Evolutionary conservation across 257 asterid species (phyloP).

Genomic region (Echites panduratus): DNA sequence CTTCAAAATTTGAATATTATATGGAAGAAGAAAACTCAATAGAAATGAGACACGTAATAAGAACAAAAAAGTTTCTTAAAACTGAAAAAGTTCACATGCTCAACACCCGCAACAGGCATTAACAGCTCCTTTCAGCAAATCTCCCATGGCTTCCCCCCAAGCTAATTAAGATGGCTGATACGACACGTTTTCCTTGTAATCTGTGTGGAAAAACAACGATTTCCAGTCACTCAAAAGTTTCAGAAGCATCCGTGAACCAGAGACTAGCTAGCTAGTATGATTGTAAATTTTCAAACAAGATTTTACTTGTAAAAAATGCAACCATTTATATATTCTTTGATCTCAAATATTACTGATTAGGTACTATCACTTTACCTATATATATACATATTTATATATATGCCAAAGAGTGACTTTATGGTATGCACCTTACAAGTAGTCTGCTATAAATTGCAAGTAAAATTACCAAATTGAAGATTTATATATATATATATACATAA

Average conservation of each 20-base stretch:
- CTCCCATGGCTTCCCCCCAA: neutral
- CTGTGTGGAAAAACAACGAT: neutral
- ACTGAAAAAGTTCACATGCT: constrained; percentile 45
- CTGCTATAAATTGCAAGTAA: neutral
- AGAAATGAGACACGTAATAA: constrained; percentile 19
- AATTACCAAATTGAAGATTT: neutral
- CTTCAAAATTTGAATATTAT: neutral
- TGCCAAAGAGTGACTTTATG: too few relatives aligned
- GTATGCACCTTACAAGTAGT: too few relatives aligned
- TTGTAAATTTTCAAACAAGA: too few relatives aligned
- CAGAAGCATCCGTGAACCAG: constrained; percentile 36
- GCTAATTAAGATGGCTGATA: constrained; percentile 13
- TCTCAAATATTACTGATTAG: too few relatives aligned
- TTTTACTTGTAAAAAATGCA: too few relatives aligned
- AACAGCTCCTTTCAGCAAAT: neutral
- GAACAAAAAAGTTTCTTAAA: constrained; percentile 18
- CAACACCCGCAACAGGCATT: constrained; percentile 13
- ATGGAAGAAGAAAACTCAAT: neutral
- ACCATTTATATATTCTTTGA: too few relatives aligned
- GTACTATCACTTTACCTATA: too few relatives aligned
- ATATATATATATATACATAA: too few relatives aligned
- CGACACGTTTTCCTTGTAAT: constrained; percentile 5
- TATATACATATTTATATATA: too few relatives aligned
- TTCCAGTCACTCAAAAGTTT: constrained; percentile 10
- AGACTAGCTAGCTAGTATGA: neutral